These are phyloP conservation scores for Mycena vitilis DNA, from an alignment of 768 basidiomycete genomes.

Conservation along the genomic window DNA sequence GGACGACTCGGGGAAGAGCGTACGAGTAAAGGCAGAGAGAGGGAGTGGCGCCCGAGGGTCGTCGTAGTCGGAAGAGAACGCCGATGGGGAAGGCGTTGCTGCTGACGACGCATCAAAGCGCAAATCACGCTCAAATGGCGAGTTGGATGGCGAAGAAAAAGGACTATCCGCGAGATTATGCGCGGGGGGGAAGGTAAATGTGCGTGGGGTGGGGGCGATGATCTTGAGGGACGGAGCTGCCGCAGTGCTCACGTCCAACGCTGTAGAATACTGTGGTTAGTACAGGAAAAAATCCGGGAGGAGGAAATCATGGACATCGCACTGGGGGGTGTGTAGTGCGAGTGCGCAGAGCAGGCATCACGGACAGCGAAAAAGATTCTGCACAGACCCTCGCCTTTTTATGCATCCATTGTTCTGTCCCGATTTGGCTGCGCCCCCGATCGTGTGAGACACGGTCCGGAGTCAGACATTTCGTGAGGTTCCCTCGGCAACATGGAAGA, in stretches of 20 bases:
- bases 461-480: not conserved
- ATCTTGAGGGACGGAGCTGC: conserved; percentile 18
- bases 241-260: conserved; percentile 7
- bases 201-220: conserved; percentile 75
- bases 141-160: conserved; percentile 72
- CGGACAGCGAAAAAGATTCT: not conserved
- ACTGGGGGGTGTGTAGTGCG: conserved; percentile 61
- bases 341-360: conserved; percentile 84
- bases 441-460: not conserved
- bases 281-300: conserved; percentile 36
- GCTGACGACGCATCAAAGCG: conserved; percentile 64
- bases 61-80: conserved; percentile 51
- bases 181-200: conserved; percentile 73
- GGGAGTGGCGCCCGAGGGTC: conserved; percentile 41
- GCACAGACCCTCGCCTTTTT: not conserved
- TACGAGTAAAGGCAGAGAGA: not conserved
- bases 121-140: conserved; percentile 72
- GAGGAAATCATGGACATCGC: conserved; percentile 38
- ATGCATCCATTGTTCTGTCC: not conserved
- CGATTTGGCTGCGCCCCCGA: not conserved
- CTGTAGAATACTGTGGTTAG: conserved; percentile 11
- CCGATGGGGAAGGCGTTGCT: conserved; percentile 6
- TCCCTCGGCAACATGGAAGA: not conserved
- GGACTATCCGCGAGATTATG: conserved; percentile 76
- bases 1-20: not conserved